phyloP scores from a whole-genome alignment of 1,284 basidiomycete species.

The Moesziomyces globuligerus region DNA sequence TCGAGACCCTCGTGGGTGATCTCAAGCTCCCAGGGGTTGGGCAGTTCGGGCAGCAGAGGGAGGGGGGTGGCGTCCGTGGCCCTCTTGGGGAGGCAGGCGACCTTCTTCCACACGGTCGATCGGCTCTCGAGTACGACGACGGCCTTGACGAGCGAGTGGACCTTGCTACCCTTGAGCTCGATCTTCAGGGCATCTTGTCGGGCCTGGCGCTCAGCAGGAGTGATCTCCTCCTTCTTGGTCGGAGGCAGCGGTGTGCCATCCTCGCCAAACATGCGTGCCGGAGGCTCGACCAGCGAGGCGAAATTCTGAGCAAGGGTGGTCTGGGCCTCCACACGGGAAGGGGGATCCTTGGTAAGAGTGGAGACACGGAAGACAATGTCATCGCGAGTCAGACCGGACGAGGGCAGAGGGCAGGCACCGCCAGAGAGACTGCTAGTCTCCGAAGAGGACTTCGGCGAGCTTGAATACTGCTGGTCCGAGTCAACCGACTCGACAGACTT shows the following conservation, averaged over 20 bases:
- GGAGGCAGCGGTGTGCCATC: constrained; percentile 43
- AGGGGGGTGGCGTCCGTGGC: constrained; percentile 12
- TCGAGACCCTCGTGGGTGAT: constrained; percentile 48
- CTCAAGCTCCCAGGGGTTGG: constrained; percentile 50
- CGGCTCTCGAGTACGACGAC: constrained; percentile 50
- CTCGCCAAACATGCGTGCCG: constrained; percentile 50
- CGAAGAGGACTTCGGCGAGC: constrained; percentile 10
- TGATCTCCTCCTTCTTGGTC: constrained; percentile 51
- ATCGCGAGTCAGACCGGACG: constrained; percentile 24
- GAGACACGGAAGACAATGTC: constrained; percentile 42
- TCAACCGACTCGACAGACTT: constrained; percentile 34
- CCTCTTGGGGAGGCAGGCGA: constrained; percentile 21
- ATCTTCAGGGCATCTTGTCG: constrained; percentile 47
- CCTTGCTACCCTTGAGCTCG: constrained; percentile 43
- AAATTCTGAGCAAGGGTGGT: constrained; percentile 25
- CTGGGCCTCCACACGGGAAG: constrained; percentile 22
- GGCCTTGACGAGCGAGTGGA: constrained; percentile 51
- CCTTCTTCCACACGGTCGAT: constrained; percentile 39
- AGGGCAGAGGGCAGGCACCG: constrained; percentile 15
- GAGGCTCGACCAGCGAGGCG: constrained; percentile 42
- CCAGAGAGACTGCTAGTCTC: constrained; percentile 24
- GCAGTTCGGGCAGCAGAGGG: constrained; percentile 45
- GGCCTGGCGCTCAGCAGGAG: constrained; percentile 37
- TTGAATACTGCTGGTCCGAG: constrained; percentile 15
- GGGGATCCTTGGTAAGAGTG: constrained; percentile 15